Conservation (phyloP, 2,329 filamentous ascomycete genomes). For the Dissoconium aciculare region DNA sequence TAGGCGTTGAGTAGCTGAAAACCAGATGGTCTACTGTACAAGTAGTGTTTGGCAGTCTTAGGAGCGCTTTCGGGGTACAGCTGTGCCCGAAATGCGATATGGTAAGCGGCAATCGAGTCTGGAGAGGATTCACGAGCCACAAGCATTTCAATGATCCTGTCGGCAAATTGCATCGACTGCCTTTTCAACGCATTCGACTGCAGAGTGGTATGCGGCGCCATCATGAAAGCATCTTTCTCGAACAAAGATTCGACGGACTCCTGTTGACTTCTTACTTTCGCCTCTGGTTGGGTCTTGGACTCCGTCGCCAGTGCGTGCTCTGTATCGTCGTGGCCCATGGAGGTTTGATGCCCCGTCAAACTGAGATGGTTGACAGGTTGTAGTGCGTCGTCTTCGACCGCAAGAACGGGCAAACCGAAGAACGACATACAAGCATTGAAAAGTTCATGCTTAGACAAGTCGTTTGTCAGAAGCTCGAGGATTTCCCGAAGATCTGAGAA, state of each 20-base stretch:
- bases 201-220: neutral
- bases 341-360: slow-evolving; percentile 1
- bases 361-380: slow-evolving; percentile 6
- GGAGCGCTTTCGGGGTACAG: slow-evolving; percentile 41
- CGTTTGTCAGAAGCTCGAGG: slow-evolving; percentile 33
- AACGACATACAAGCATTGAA: slow-evolving; percentile 49
- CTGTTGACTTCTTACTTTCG: neutral
- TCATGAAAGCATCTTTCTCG: slow-evolving; percentile 2
- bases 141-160: slow-evolving; percentile 44
- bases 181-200: neutral
- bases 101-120: slow-evolving; percentile 49
- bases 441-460: slow-evolving; percentile 32
- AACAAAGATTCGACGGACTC: slow-evolving; percentile 7
- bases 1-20: slow-evolving; percentile 65
- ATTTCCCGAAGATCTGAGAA: slow-evolving; percentile 58
- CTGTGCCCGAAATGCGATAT: slow-evolving; percentile 50
- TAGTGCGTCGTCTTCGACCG: slow-evolving; percentile 15
- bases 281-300: no score
- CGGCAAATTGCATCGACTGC: no score
- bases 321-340: neutral
- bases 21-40: slow-evolving; percentile 53
- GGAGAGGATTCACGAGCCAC: slow-evolving; percentile 30
- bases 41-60: slow-evolving; percentile 55
- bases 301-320: no score
- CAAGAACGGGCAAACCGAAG: slow-evolving; percentile 36